These are phyloP conservation scores for Datura wrightii DNA, from an alignment of 257 asterid species.

Conservation along the genomic window DNA sequence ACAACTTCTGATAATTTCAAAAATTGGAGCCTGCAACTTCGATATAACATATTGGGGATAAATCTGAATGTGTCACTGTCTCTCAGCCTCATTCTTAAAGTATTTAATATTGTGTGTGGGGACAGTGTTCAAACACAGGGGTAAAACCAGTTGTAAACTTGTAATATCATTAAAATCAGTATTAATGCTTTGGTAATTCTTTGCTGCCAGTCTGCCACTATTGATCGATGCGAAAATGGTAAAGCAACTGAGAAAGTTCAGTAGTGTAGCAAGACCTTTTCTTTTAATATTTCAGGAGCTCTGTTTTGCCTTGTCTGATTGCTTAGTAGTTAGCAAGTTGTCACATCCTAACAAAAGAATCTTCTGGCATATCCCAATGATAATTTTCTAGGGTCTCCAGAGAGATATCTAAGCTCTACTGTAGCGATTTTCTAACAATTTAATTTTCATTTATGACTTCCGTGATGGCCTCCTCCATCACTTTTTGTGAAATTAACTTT, in stretches of 20 bases:
- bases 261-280: neutral
- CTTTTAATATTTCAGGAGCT: neutral
- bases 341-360: neutral
- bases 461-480: conserved; percentile 1
- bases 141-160: neutral
- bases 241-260: neutral
- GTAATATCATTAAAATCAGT: neutral
- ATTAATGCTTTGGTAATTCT: neutral
- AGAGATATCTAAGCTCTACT: conserved; percentile 6
- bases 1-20: too few relatives aligned
- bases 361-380: neutral
- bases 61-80: too few relatives aligned
- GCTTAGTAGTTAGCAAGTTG: neutral
- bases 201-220: neutral
- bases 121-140: too few relatives aligned
- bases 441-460: neutral
- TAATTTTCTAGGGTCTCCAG: neutral
- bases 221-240: neutral
- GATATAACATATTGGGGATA: too few relatives aligned
- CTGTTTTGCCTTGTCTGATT: neutral
- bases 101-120: too few relatives aligned
- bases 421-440: neutral
- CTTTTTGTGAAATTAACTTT: neutral
- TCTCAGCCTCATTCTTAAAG: too few relatives aligned
- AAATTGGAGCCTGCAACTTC: too few relatives aligned